A percentile compares a stretch with the other conserved stretches of the same genome.
Conservation (phyloP, 352 stramenopile genomes). For the Saprolegnia parasitica region DNA sequence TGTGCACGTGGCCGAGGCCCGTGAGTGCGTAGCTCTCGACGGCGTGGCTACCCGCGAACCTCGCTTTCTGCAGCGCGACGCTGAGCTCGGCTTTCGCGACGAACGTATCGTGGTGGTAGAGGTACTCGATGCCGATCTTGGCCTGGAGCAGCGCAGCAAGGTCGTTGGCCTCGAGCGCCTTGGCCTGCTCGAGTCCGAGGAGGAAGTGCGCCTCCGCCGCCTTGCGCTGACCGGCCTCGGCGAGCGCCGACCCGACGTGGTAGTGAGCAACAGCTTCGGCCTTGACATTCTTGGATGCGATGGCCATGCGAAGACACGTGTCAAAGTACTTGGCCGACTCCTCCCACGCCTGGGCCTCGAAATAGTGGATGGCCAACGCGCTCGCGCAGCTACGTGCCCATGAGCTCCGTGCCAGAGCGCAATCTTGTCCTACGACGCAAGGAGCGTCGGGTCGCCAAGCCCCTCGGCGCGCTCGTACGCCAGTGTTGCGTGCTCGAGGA, state of each 20-base stretch:
- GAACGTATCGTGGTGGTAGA: slow-evolving; percentile 15
- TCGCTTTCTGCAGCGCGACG: slow-evolving; percentile 14
- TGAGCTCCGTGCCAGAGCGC: slow-evolving; percentile 7
- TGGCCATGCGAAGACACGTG: neutral
- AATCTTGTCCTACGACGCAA: neutral
- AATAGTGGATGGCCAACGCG: slow-evolving; percentile 11
- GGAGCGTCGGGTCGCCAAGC: neutral
- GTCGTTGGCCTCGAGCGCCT: neutral
- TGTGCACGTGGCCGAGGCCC: slow-evolving; percentile 6
- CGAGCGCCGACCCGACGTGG: slow-evolving; percentile 7
- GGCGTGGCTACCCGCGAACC: slow-evolving; percentile 2
- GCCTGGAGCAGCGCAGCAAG: slow-evolving; percentile 13
- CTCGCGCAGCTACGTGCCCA: slow-evolving; percentile 14
- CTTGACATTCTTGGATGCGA: neutral
- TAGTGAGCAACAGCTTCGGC: slow-evolving; percentile 16
- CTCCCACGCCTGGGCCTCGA: neutral
- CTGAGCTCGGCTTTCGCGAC: slow-evolving; percentile 13
- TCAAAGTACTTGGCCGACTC: slow-evolving; percentile 3
- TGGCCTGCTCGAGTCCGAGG: slow-evolving; percentile 13
- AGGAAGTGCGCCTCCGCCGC: slow-evolving; percentile 10
- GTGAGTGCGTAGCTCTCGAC: slow-evolving; percentile 5
- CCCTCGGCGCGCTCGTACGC: slow-evolving; percentile 7
- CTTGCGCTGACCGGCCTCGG: slow-evolving; percentile 2
- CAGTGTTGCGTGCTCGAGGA: slow-evolving; percentile 3
- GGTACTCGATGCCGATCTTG: neutral